Conservation (phyloP, 2,329 filamentous ascomycete genomes). For the Cladorrhinum sp. region DNA sequence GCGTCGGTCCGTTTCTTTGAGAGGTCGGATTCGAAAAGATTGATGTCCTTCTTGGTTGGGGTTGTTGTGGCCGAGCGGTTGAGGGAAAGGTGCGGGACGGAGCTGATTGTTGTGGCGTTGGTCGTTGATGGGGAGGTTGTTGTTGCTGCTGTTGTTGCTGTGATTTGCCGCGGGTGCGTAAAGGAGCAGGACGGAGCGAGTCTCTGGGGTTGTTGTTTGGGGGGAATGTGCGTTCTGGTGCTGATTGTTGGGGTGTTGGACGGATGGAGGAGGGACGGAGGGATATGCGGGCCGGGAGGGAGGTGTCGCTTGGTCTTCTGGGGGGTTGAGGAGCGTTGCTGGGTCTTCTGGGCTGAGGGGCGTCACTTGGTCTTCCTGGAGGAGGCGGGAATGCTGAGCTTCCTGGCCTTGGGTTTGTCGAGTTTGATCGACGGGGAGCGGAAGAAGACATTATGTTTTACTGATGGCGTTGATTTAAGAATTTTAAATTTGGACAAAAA, state of each 20-base stretch:
- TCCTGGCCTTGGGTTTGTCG: conserved; percentile 22
- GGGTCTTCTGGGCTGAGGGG: background rate
- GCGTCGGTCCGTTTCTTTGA: background rate
- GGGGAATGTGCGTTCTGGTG: background rate
- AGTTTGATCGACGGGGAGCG: conserved; percentile 16
- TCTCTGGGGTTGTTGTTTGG: background rate
- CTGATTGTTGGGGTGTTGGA: background rate
- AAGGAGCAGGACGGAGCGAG: background rate
- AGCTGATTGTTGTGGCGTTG: background rate
- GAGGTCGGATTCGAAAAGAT: background rate
- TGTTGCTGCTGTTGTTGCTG: background rate
- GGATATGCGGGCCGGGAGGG: background rate
- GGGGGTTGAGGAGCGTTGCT: background rate
- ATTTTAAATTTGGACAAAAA: background rate
- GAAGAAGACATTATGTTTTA: conserved; percentile 17
- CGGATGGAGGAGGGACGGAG: background rate
- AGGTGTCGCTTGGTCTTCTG: background rate
- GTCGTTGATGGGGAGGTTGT: background rate
- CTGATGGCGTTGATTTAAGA: no score
- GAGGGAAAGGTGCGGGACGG: background rate
- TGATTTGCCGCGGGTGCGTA: no score
- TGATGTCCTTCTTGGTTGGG: background rate
- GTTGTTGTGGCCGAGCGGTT: background rate
- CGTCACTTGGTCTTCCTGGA: conserved; percentile 2
- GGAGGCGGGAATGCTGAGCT: conserved; percentile 18